Conservation (phyloP, 148 eudicot species). For the Polygonum aviculare region DNA sequence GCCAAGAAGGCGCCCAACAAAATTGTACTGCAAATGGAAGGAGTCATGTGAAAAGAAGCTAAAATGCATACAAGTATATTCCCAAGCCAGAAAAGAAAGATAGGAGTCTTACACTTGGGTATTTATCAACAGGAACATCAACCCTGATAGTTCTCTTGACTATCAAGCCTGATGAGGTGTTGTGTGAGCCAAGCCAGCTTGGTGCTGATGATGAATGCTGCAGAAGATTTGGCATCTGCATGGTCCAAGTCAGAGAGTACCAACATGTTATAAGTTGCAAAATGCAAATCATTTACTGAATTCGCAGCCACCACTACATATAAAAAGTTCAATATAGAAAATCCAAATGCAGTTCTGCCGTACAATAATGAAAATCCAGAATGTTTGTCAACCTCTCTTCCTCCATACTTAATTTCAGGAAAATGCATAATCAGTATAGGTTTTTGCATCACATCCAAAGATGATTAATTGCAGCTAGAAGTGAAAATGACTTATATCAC, state of each 20-base stretch:
- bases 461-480: background rate
- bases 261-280: constrained; percentile 2
- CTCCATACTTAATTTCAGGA: background rate
- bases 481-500: background rate
- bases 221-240: constrained; percentile 68
- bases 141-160: constrained; percentile 91
- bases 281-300: background rate
- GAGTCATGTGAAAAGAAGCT: background rate
- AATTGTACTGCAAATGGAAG: constrained; percentile 59
- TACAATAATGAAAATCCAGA: background rate
- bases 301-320: background rate
- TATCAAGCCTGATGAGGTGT: constrained; percentile 76
- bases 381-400: background rate
- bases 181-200: constrained; percentile 77
- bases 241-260: background rate
- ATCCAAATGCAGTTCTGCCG: background rate
- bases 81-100: constrained; percentile 13
- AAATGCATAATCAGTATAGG: background rate
- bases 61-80: background rate
- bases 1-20: constrained; percentile 98
- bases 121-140: constrained; percentile 84
- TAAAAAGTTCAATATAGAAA: background rate
- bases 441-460: background rate
- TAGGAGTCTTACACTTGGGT: constrained; percentile 66
- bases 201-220: constrained; percentile 72